phyloP scores from a whole-genome alignment of 2,329 filamentous ascomycete genomes.

The Cercospora nicotianae region DNA sequence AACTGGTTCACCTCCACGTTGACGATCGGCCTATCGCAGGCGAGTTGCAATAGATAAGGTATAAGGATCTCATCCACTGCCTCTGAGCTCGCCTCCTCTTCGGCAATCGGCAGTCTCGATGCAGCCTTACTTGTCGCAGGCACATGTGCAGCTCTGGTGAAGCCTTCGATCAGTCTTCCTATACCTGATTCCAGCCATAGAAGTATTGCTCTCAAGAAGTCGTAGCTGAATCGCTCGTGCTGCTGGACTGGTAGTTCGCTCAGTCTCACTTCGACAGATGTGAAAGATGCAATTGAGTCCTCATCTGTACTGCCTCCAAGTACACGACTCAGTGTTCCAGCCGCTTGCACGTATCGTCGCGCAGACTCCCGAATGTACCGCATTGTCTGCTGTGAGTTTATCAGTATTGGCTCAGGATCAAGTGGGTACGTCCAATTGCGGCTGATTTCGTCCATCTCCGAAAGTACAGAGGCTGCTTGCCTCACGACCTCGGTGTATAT shows the following conservation, averaged over 20 bases:
- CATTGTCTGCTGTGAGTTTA: conserved; percentile 57
- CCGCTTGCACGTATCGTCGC: conserved; percentile 62
- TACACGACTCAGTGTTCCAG: conserved; percentile 57
- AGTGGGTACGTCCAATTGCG: conserved; percentile 59
- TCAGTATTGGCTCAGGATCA: conserved; percentile 54
- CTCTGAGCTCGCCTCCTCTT: conserved; percentile 50
- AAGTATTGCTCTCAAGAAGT: conserved; percentile 64
- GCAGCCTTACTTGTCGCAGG: conserved; percentile 39
- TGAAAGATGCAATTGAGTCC: conserved; percentile 31
- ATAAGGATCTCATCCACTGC: conserved; percentile 59
- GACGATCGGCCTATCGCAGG: conserved; percentile 52
- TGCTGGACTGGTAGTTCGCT: conserved; percentile 38
- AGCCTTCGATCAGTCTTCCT: conserved; percentile 56
- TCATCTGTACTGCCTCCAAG: conserved; percentile 56
- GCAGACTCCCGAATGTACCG: conserved; percentile 57
- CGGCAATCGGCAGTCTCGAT: conserved; percentile 51
- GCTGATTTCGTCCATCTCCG: conserved; percentile 58
- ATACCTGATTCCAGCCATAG: conserved; percentile 63
- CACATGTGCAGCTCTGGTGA: conserved; percentile 50
- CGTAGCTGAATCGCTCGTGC: conserved; percentile 60
- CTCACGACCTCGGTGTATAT: conserved; percentile 36
- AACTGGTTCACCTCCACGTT: conserved; percentile 61
- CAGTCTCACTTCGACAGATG: conserved; percentile 38
- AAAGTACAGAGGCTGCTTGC: conserved; percentile 47
- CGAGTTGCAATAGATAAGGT: conserved; percentile 58